Conservation (phyloP, 2,329 filamentous ascomycete genomes). For the Colletotrichum brevisporum region DNA sequence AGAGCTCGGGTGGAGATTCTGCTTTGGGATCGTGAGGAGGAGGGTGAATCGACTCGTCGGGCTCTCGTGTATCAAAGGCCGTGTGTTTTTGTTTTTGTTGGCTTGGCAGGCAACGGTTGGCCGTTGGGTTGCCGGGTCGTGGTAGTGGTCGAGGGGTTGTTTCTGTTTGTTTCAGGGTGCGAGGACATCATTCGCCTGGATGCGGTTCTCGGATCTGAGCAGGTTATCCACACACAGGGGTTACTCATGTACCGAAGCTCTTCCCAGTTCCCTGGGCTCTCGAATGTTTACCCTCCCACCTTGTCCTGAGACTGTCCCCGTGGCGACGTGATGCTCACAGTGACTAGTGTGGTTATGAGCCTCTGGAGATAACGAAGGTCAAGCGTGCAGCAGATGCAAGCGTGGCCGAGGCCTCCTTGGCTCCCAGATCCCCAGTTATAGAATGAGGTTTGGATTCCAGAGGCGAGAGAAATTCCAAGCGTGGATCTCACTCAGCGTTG, state of each 20-base stretch:
- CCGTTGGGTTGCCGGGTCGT: not conserved
- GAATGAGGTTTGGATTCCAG: no score
- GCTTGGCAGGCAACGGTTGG: not conserved
- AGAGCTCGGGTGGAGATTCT: not conserved
- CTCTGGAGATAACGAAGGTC: not conserved
- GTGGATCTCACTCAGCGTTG: no score
- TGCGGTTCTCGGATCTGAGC: no score
- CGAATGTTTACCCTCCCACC: not conserved
- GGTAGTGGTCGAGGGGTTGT: no score
- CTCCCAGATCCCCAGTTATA: not conserved
- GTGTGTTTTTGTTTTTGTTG: slow-evolving; percentile 1
- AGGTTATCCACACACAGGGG: no score
- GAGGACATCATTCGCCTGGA: no score
- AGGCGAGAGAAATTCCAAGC: no score
- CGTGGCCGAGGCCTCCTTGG: not conserved
- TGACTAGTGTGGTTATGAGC: slow-evolving; percentile 8
- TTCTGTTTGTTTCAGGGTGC: no score
- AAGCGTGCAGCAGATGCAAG: slow-evolving; percentile 27
- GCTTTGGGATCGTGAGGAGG: slow-evolving; percentile 9
- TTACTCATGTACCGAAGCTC: no score
- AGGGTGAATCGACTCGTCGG: slow-evolving; percentile 24
- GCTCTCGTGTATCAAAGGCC: slow-evolving; percentile 3
- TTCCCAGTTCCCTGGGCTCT: no score
- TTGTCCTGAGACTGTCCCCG: slow-evolving; percentile 2
- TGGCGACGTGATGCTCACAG: slow-evolving; percentile 13